Base-by-base conservation (phyloP, 345 rosid species). In the Bruguiera sexangula region DNA sequence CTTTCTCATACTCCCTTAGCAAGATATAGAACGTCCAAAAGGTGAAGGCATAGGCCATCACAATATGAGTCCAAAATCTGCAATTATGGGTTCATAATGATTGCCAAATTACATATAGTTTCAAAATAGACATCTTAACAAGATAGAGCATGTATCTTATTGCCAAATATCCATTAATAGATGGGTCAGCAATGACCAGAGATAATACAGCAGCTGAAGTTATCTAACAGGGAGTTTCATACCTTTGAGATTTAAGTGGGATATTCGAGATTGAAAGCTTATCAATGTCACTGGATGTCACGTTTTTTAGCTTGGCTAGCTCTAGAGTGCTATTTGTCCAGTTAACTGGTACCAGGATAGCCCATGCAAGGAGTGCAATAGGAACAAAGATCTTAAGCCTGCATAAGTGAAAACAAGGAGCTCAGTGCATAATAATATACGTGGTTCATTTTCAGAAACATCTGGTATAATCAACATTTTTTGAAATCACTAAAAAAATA, bases 321-420 rank as follows among this genome's bases (percentile, higher is more conserved):
- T 81, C 81, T 54, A 90, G 75, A 24, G 85, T 75, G 59, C 60
- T 36, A 64, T 87, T 91, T 16, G 97, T 94, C 72, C 65, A 85
- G 75, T 91, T 84, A 15, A 94, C 91, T 0, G 99, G 99, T 58
- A 92, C 92, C 75, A 92, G 82, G 64, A 88, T 63, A 19, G 90
- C 70, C 96, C 94, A 92, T 0, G 96, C 92, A 72, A 92, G 80
- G 31, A 85, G 34, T 53, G 96, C 83, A 70, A 92, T 76, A 24
- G 98, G 98, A 71, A 81, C 83, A 81, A 92, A 95, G 36, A 95
- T 88, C 88, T 95, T 95, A 65, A 95, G 86, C 60, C 97, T 92
- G 86, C 70, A 71, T 13, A 57, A 43, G 63, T 0, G 26, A 70
- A 16, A 68, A 19, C 30, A 55, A 22, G 31, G 26, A 73, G 59